Evolutionary conservation across 106 monocot genomes (phyloP).

Genomic region (Dendrobium officinale): DNA sequence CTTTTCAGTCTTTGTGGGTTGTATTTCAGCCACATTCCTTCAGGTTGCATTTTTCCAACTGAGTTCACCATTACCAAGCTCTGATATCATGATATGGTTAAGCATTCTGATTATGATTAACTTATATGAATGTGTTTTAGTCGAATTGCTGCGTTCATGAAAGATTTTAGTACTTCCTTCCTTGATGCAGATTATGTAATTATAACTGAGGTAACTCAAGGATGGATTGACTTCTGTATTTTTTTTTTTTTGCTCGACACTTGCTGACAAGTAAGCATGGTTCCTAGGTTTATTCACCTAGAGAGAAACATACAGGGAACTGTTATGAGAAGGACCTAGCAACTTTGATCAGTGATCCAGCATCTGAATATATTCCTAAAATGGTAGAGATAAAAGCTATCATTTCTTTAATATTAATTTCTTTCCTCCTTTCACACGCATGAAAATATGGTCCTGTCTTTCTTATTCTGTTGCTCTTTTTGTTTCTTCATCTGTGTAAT

Average conservation of each 20-base stretch:
- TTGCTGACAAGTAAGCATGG: not conserved
- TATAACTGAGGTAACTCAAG: slow-evolving; percentile 25
- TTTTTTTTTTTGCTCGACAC: not conserved
- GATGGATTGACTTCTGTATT: not conserved
- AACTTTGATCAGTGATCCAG: slow-evolving; percentile 20
- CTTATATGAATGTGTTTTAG: slow-evolving; percentile 11
- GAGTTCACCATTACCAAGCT: not conserved
- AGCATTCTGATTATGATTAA: not conserved
- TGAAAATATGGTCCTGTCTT: not conserved
- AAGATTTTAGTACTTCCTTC: slow-evolving; percentile 31
- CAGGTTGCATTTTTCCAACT: slow-evolving; percentile 20
- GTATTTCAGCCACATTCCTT: slow-evolving; percentile 46
- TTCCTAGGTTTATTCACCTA: slow-evolving; percentile 30
- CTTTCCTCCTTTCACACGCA: not conserved
- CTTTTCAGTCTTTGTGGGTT: slow-evolving; percentile 24
- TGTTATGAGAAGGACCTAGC: slow-evolving; percentile 19
- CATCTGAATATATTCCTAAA: slow-evolving; percentile 32
- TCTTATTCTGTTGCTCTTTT: not conserved
- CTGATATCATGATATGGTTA: slow-evolving; percentile 1
- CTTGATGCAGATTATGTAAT: slow-evolving; percentile 31
- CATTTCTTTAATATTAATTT: not conserved
- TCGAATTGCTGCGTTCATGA: slow-evolving; percentile 33
- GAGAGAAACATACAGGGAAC: slow-evolving; percentile 24
- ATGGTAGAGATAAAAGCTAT: slow-evolving; percentile 17
- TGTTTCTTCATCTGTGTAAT: slow-evolving; percentile 12